Conservation (phyloP, 1,284 basidiomycete species). For the Boletus holoroseus region DNA sequence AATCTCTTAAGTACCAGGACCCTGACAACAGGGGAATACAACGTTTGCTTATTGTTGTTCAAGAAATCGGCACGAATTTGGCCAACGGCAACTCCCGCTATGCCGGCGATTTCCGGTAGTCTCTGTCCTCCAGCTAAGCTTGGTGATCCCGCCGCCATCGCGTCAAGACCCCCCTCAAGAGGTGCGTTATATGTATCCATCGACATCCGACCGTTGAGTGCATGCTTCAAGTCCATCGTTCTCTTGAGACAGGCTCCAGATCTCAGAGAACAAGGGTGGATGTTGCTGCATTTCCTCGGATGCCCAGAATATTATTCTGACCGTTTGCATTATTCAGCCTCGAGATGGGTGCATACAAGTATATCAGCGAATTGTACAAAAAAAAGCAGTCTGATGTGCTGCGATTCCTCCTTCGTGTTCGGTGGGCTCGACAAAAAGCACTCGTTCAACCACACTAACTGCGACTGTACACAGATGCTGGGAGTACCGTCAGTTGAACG, state of each 20-base stretch:
- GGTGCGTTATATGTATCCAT: constrained; percentile 25
- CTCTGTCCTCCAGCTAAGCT: neutral
- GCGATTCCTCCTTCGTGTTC: constrained; percentile 96
- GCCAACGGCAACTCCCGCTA: constrained; percentile 24
- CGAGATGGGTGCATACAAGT: constrained; percentile 91
- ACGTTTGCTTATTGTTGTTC: constrained; percentile 17
- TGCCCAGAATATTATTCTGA: constrained; percentile 21
- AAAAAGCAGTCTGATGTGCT: constrained; percentile 97
- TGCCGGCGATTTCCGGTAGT: constrained; percentile 20
- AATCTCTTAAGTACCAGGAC: constrained; percentile 17
- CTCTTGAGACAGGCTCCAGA: constrained; percentile 2
- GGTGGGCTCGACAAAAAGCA: constrained; percentile 47
- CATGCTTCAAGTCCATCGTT: constrained; percentile 7
- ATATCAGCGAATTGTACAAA: constrained; percentile 94
- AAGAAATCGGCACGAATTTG: neutral
- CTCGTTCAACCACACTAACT: constrained; percentile 9
- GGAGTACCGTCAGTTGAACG: constrained; percentile 98
- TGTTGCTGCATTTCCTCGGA: constrained; percentile 20
- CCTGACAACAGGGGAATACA: constrained; percentile 27
- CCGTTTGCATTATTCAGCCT: constrained; percentile 21
- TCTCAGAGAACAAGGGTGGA: constrained; percentile 26
- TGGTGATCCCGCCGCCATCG: constrained; percentile 8
- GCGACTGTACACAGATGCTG: constrained; percentile 71
- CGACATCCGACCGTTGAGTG: neutral
- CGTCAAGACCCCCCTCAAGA: constrained; percentile 23